Evolutionary conservation across 805 yeast species (phyloP).

Genomic region (Wickerhamomyces pijperi): DNA sequence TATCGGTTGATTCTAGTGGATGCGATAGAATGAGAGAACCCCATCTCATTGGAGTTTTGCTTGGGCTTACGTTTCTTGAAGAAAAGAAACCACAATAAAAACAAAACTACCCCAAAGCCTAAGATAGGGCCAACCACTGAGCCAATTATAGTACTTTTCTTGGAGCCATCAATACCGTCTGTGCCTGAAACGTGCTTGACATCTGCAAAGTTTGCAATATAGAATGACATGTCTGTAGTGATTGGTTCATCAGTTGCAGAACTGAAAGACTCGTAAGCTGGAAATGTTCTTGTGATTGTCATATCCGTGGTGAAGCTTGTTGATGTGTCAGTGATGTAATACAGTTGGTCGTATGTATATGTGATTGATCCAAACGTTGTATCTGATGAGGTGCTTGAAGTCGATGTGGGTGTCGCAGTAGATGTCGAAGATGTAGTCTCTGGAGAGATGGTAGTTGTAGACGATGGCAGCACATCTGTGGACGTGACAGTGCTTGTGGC

Average conservation of each 20-base stretch:
- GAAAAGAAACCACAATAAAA: constrained; percentile 9
- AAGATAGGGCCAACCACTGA: constrained; percentile 18
- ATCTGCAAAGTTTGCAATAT: constrained; percentile 6
- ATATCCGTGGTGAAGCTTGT: constrained; percentile 13
- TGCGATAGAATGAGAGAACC: constrained; percentile 16
- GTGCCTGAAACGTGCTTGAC: constrained; percentile 1
- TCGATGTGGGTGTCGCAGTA: too few relatives aligned
- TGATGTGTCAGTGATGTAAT: constrained; percentile 9
- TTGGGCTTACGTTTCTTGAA: constrained; percentile 4
- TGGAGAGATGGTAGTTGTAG: too few relatives aligned
- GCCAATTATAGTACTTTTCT: constrained; percentile 15
- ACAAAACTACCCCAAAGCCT: constrained; percentile 9
- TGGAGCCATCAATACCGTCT: not conserved
- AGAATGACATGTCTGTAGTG: constrained; percentile 13
- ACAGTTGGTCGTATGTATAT: constrained; percentile 11
- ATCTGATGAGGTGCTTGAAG: constrained; percentile 1
- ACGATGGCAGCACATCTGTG: not conserved
- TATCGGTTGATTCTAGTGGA: constrained; percentile 16
- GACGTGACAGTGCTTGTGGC: too few relatives aligned
- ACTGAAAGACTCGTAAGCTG: constrained; percentile 1
- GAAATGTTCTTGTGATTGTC: constrained; percentile 8
- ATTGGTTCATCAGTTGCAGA: constrained; percentile 3
- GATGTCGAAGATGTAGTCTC: too few relatives aligned
- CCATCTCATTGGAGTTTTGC: constrained; percentile 7
- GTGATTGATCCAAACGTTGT: constrained; percentile 1